Evolutionary conservation across 306 rosid species (phyloP).

Genomic region (Rosa chinensis): DNA sequence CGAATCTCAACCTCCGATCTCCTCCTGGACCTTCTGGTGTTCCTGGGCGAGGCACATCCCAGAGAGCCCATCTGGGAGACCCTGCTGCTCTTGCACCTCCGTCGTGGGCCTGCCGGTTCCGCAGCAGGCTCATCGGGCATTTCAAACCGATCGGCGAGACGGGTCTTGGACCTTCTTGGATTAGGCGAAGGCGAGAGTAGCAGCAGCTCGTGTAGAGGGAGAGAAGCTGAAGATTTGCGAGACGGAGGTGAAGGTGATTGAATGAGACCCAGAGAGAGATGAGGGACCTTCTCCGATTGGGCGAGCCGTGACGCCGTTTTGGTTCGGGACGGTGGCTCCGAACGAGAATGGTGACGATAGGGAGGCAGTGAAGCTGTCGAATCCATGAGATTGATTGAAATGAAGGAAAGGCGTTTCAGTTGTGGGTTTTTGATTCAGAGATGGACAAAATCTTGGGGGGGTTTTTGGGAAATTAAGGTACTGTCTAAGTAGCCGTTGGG

Average conservation of each 20-base stretch:
- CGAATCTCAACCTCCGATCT: slow-evolving; percentile 57
- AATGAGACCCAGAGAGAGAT: slow-evolving; percentile 38
- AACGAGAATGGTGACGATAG: slow-evolving; percentile 24
- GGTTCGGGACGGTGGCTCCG: slow-evolving; percentile 32
- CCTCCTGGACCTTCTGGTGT: slow-evolving; percentile 51
- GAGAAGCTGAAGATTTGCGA: slow-evolving; percentile 39
- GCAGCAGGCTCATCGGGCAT: slow-evolving; percentile 40
- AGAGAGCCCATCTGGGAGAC: slow-evolving; percentile 41
- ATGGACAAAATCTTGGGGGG: not conserved
- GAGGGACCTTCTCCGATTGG: slow-evolving; percentile 31
- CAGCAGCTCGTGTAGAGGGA: slow-evolving; percentile 56
- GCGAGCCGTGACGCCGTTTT: slow-evolving; percentile 44
- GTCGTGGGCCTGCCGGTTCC: slow-evolving; percentile 36
- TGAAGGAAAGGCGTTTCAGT: not conserved
- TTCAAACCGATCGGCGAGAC: slow-evolving; percentile 53
- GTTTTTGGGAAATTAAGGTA: not conserved
- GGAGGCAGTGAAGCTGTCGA: slow-evolving; percentile 36
- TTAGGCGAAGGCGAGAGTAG: slow-evolving; percentile 62
- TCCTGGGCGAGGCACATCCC: slow-evolving; percentile 74
- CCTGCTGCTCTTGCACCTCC: slow-evolving; percentile 49
- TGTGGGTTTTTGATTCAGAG: not conserved
- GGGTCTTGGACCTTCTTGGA: slow-evolving; percentile 56
- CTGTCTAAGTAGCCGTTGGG: not conserved
- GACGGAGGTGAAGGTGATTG: slow-evolving; percentile 34
- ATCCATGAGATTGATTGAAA: slow-evolving; percentile 40